Percentiles rank a stretch among this genome's conserved stretches.
Evolutionary conservation across 1,139 yeast genomes (phyloP).

Genomic region (Schizosaccharomyces versatilis): DNA sequence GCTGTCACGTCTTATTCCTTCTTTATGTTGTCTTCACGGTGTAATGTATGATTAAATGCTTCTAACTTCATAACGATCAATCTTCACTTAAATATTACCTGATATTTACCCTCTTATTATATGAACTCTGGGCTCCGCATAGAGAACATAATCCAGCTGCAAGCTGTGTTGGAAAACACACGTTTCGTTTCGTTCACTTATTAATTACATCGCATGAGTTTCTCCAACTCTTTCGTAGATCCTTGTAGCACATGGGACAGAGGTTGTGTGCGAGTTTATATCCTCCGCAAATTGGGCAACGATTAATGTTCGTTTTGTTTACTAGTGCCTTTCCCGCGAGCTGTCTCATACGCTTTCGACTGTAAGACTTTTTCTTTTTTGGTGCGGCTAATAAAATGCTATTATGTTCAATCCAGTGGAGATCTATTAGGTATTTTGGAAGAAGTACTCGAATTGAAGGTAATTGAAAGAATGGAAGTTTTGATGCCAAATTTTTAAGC

Average conservation of each 20-base stretch:
- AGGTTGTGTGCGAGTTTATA: constrained; percentile 9
- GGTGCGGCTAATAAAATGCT: constrained; percentile 9
- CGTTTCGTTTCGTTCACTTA: no score
- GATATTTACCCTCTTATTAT: no score
- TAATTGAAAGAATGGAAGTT: neutral
- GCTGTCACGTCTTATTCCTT: no score
- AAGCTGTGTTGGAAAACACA: no score
- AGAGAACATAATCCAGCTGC: no score
- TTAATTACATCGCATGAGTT: no score
- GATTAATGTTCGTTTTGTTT: constrained; percentile 7
- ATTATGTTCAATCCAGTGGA: neutral
- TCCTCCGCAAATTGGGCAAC: constrained; percentile 9
- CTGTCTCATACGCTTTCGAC: constrained; percentile 10
- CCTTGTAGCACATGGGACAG: constrained; percentile 7
- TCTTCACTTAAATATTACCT: no score
- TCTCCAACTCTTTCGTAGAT: constrained; percentile 16
- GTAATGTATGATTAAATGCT: no score
- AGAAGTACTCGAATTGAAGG: neutral
- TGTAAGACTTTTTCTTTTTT: constrained; percentile 11
- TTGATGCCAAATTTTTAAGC: no score
- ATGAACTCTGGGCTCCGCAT: no score
- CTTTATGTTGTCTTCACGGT: no score
- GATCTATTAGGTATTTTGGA: neutral
- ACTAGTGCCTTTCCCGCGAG: constrained; percentile 9
- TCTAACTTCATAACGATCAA: no score